Evolutionary conservation across 1,139 yeast species (phyloP).

Genomic region (Taphrina communis): DNA sequence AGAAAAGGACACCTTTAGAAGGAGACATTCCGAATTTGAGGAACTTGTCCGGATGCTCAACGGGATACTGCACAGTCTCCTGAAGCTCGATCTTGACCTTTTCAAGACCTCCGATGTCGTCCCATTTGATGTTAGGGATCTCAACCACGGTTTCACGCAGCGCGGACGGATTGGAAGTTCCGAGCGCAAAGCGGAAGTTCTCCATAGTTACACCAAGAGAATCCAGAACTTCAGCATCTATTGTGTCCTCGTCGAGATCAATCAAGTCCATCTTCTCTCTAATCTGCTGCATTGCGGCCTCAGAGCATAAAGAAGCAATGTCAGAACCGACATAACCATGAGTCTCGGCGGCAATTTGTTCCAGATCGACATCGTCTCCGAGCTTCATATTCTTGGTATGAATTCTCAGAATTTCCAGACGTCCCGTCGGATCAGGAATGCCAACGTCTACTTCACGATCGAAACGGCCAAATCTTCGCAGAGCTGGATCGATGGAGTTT

Average conservation of each 20-base stretch:
- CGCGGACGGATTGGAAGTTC: conserved; percentile 98
- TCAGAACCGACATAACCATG: conserved; percentile 99
- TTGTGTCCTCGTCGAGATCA: conserved; percentile 95
- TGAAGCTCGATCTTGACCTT: conserved; percentile 93
- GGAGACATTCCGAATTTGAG: conserved; percentile 97
- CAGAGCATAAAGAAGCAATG: conserved; percentile 92
- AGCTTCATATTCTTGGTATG: conserved; percentile 98
- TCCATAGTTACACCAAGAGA: conserved; percentile 99
- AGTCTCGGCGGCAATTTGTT: conserved; percentile 85
- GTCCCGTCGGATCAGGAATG: conserved; percentile 98
- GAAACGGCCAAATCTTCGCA: conserved; percentile 97
- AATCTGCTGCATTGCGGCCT: conserved; percentile 98
- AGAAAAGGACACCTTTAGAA: conserved; percentile 95
- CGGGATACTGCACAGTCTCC: conserved; percentile 99
- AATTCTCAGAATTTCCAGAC: conserved; percentile 91
- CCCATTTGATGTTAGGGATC: conserved; percentile 98
- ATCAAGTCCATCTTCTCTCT: conserved; percentile 99
- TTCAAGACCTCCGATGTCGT: conserved; percentile 95
- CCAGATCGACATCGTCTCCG: conserved; percentile 92
- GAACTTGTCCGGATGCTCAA: conserved; percentile 96
- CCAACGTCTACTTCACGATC: conserved; percentile 99
- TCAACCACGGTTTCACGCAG: conserved; percentile 99
- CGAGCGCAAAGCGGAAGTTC: conserved; percentile 95
- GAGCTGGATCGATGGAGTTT: conserved; percentile 96
- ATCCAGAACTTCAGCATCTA: conserved; percentile 95